These are phyloP conservation scores for Cucurbita pepo DNA, from an alignment of 306 rosid species.

Conservation along the genomic window DNA sequence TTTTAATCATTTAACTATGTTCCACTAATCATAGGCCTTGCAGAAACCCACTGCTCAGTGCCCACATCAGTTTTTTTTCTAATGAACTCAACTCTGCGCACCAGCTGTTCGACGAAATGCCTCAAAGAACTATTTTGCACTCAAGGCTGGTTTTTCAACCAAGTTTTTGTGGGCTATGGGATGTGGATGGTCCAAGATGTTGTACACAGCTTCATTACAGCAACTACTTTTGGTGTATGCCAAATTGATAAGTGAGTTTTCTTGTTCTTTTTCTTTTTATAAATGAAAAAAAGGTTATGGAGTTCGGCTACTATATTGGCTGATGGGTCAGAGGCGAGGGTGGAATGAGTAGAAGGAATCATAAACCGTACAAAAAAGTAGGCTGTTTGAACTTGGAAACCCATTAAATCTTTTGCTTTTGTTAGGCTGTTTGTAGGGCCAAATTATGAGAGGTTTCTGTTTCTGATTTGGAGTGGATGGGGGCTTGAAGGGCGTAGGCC, in stretches of 20 bases:
- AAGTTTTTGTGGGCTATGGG: neutral
- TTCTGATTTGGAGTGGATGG: neutral
- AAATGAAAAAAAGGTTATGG: too few relatives aligned
- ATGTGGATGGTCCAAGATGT: neutral
- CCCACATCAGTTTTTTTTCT: neutral
- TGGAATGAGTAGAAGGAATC: constrained; percentile 1
- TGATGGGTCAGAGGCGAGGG: neutral
- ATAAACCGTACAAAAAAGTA: neutral
- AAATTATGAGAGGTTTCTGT: neutral
- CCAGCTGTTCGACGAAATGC: constrained; percentile 4
- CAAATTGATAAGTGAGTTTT: neutral
- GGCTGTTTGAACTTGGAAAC: neutral
- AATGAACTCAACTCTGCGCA: neutral
- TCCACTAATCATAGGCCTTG: constrained; percentile 4
- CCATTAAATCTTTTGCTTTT: neutral
- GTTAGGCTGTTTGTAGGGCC: constrained; percentile 5
- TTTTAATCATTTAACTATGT: constrained; percentile 6
- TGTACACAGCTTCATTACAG: neutral
- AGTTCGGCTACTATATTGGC: neutral
- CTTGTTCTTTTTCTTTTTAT: neutral
- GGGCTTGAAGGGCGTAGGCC: neutral
- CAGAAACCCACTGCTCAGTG: neutral
- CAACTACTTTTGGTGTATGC: neutral
- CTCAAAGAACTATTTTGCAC: neutral
- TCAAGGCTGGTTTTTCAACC: neutral